Evolutionary conservation across 768 basidiomycete genomes (phyloP), one percentile per base, ranked within the genome.

Genomic region (Tricholoma matsutake): DNA sequence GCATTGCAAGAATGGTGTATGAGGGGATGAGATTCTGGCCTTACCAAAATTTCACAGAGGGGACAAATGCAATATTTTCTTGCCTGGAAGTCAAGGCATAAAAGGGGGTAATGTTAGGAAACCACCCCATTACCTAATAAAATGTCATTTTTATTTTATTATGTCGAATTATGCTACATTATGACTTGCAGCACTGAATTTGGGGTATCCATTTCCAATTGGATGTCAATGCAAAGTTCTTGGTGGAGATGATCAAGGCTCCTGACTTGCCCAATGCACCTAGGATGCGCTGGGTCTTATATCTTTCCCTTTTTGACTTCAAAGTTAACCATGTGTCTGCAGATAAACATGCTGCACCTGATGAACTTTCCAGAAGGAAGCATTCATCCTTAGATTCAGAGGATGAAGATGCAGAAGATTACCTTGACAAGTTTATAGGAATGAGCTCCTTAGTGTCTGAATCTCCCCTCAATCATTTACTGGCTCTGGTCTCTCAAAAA

Each of bases 261-360:
- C 77, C 77, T 0, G 73, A 80, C 49, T 55, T 76, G 2, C 76
- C 77, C 0, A 76, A 75, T 56, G 72, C 74, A 0, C 68, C 75
- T 0, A 70, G 79, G 54, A 74, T 75, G n/a, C 57, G 72, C 14
- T 80, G 78, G 79, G 71, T 80, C 1, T 41, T 64, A 3, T 75
- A 69, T 43, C 73, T 79, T 13, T 60, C 67, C 0, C 56, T 76
- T 0, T 80, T 79, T 59, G 63, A 76, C 51, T 79, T 80, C 54
- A 63, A 66, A 25, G 60, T 78, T 1, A 52, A 68, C 4, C 76
- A 80, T 57, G 70, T 79, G 0, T 75, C 75, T 0, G 75, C 71
- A 0, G 62, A 68, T 0, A 56, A 60, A 13, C 72, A 74, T 56
- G 35, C 41, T 22, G 76, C 67, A 4, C 71, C 73, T 3, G 80